Evolutionary conservation across 2,329 filamentous ascomycete genomes (phyloP), one percentile per base, ranked within the genome.

Genomic region (Niveomyces coronatus): DNA sequence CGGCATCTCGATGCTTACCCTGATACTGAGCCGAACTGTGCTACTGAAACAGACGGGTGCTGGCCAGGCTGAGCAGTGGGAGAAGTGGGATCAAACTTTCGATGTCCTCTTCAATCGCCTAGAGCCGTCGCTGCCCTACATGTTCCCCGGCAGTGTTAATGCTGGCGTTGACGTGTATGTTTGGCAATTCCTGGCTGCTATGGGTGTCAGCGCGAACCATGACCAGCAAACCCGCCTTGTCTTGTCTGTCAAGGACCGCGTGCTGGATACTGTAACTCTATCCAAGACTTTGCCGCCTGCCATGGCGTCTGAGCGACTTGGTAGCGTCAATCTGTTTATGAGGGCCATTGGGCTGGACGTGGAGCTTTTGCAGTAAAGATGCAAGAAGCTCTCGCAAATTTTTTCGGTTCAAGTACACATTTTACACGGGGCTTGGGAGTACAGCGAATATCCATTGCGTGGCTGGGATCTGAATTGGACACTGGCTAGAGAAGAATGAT

Each of bases 301-400:
- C 41, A 85, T 96, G 78, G 80, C 84, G 10, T 78, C 78, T 43
- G 79, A 85, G 55, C 80, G 89, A 43, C 68, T 94, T 41, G 81
- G 82, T 42, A 94, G 94, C 54, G 91, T 98, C 49, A 98, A 98
- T 57, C 66, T 98, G 40, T 98, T 98, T 61, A 95, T 98, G 88
- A 82, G 87, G 53, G 91, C 89, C 40, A 95, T 98, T 61, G 91
- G 91, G n/a, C 71, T 98, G 56, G 91, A 98, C 65, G 91, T 98
- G 35, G 91, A 95, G 50, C 62, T 81, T 36, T 60, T 78, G 44
- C 59, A 62, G 51, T 64, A 54, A 52, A n/a, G n/a, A 46, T 17
- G 42, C 28, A 36, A 32, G 10, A 33, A 28, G 13, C 20, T 11
- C 28, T 26, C 19, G 18, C n/a, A 28, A 29, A 13, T 19, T 11